A percentile compares a stretch with the other conserved stretches of the same genome.
phyloP scores from a whole-genome alignment of 345 rosid species.

The Sonneratia alba region DNA sequence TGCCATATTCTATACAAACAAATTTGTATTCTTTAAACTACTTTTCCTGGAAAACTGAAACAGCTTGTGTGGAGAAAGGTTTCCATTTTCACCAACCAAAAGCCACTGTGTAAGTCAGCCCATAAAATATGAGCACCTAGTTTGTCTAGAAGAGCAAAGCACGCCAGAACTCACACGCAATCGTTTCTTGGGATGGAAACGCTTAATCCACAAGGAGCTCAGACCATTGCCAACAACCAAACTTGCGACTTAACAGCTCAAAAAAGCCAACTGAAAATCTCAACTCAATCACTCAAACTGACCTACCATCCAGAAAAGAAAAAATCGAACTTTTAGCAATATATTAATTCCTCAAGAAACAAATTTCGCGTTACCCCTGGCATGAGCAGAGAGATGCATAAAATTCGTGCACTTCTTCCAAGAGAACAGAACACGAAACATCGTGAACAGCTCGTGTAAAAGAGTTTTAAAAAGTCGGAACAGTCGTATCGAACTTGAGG shows the following conservation, averaged over 20 bases:
- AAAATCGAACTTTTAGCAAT: neutral
- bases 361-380: neutral
- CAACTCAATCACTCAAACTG: neutral
- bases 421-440: neutral
- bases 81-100: neutral
- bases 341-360: neutral
- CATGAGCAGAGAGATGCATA: neutral
- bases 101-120: neutral
- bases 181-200: neutral
- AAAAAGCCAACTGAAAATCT: neutral
- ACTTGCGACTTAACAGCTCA: neutral
- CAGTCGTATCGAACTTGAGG: neutral
- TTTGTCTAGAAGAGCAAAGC: neutral
- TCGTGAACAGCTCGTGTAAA: neutral
- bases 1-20: neutral
- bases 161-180: neutral
- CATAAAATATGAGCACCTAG: too few relatives aligned
- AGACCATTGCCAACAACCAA: neutral
- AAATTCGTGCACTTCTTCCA: neutral
- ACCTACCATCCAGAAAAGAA: neutral
- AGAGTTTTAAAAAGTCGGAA: neutral
- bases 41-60: too few relatives aligned
- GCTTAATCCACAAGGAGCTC: neutral
- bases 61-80: neutral
- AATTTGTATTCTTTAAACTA: too few relatives aligned